These are phyloP conservation scores for fission yeast (Schizosaccharomyces pombe) DNA, from an alignment of 805 yeast species.

Conservation along the genomic window DNA sequence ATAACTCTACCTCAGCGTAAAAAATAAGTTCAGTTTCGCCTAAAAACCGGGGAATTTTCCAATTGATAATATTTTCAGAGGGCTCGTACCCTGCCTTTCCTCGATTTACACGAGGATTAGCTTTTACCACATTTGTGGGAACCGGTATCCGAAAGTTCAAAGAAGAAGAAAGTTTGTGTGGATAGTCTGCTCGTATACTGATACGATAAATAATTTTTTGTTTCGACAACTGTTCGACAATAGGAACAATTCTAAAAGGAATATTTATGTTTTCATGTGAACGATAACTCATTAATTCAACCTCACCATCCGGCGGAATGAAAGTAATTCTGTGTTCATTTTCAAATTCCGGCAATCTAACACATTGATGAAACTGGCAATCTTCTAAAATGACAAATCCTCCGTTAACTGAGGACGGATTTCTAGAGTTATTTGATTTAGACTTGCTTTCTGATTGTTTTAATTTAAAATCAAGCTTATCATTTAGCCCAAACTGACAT, in stretches of 20 bases:
- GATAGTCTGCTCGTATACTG: conserved; percentile 36
- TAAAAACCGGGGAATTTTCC: conserved; percentile 46
- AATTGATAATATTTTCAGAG: conserved; percentile 36
- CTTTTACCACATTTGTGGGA: conserved; percentile 35
- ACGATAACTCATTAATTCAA: conserved; percentile 59
- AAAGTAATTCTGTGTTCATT: conserved; percentile 41
- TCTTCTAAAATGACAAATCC: conserved; percentile 32
- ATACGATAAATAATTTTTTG: conserved; percentile 31
- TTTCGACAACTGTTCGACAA: conserved; percentile 24
- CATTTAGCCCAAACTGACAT: conserved; percentile 60
- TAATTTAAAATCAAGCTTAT: conserved; percentile 19
- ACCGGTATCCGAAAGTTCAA: conserved; percentile 45
- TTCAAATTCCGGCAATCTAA: conserved; percentile 46
- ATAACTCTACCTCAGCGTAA: conserved; percentile 28
- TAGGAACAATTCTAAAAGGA: conserved; percentile 48
- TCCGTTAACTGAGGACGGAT: conserved; percentile 2
- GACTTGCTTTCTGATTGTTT: conserved; percentile 4
- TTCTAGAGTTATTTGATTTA: not conserved
- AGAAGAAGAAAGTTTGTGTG: conserved; percentile 31
- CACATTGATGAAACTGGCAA: conserved; percentile 73
- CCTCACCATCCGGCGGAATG: conserved; percentile 71
- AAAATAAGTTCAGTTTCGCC: conserved; percentile 45
- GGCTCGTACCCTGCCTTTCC: conserved; percentile 53
- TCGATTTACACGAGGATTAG: conserved; percentile 16
- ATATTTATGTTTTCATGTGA: conserved; percentile 33